phyloP scores from a whole-genome alignment of 2,329 filamentous ascomycete species.

The Arachnopeziza araneosa region DNA sequence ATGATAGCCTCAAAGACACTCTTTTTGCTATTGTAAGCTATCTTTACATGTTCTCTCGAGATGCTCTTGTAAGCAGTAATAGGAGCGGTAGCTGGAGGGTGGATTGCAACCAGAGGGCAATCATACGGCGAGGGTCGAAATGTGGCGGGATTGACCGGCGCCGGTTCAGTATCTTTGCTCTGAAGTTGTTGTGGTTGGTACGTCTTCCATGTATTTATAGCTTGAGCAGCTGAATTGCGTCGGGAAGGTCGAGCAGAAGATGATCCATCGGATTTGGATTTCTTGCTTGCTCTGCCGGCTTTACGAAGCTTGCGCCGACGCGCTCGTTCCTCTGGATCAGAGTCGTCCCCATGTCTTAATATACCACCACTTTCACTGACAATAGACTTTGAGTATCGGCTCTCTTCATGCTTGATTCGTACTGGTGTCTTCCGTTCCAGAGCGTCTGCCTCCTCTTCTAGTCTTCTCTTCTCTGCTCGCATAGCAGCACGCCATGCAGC shows the following conservation, averaged over 20 bases:
- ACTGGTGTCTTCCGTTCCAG: slow-evolving; percentile 41
- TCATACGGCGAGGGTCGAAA: slow-evolving; percentile 56
- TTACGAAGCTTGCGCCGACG: slow-evolving; percentile 36
- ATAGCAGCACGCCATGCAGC: slow-evolving; percentile 45
- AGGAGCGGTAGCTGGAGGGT: slow-evolving; percentile 55
- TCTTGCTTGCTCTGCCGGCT: slow-evolving; percentile 24
- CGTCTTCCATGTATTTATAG: neutral
- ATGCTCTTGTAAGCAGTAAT: slow-evolving; percentile 64
- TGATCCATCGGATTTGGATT: slow-evolving; percentile 42
- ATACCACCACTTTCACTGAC: slow-evolving; percentile 67
- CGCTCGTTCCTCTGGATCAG: slow-evolving; percentile 47
- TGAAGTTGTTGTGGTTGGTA: slow-evolving; percentile 3
- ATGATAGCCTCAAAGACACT: slow-evolving; percentile 59
- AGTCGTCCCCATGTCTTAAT: slow-evolving; percentile 57
- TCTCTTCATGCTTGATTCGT: slow-evolving; percentile 36
- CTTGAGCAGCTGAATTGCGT: slow-evolving; percentile 27
- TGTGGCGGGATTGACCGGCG: slow-evolving; percentile 19
- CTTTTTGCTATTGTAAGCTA: slow-evolving; percentile 60
- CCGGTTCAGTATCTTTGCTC: slow-evolving; percentile 12
- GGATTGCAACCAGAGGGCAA: slow-evolving; percentile 64
- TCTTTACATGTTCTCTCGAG: slow-evolving; percentile 67
- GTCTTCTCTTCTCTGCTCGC: slow-evolving; percentile 42
- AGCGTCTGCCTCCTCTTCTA: slow-evolving; percentile 40
- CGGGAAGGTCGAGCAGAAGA: slow-evolving; percentile 30
- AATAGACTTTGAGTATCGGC: slow-evolving; percentile 50